Evolutionary conservation across 73 alveolate species (phyloP).

Genomic region (Uronychia setigera): DNA sequence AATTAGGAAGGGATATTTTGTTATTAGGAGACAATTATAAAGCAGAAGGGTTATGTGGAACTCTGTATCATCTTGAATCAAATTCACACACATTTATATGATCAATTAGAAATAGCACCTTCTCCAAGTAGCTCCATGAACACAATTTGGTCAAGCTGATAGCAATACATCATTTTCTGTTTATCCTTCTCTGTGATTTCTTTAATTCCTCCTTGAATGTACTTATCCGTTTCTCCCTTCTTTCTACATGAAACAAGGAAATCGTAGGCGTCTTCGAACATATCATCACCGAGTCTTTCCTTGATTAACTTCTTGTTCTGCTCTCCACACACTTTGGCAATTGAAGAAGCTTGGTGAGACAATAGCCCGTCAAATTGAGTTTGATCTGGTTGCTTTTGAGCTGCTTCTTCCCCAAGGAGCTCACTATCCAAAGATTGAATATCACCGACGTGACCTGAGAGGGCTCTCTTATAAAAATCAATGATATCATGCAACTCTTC

Average conservation of each 20-base stretch:
- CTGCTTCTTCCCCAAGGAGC: background rate
- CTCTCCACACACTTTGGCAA: too few relatives aligned
- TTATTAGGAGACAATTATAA: too few relatives aligned
- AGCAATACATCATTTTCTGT: constrained; percentile 4
- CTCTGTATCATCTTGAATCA: too few relatives aligned
- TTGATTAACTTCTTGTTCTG: too few relatives aligned
- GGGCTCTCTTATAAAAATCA: background rate
- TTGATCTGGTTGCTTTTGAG: too few relatives aligned
- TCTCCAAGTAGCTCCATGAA: constrained; percentile 12
- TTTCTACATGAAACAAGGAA: background rate
- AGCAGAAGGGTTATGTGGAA: too few relatives aligned
- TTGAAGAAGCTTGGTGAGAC: too few relatives aligned
- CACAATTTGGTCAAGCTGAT: constrained; percentile 13
- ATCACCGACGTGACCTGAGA: background rate
- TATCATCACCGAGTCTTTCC: background rate
- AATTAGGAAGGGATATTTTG: too few relatives aligned
- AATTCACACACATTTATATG: too few relatives aligned
- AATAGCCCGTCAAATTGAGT: too few relatives aligned
- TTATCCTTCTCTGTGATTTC: constrained; percentile 4
- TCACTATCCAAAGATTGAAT: background rate
- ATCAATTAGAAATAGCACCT: too few relatives aligned
- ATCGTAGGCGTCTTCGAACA: background rate
- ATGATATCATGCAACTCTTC: background rate
- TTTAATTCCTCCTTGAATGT: background rate
- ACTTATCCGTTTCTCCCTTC: background rate